Percentiles rank a stretch among this genome's conserved stretches.
Evolutionary conservation across 2,329 filamentous ascomycete species (phyloP).

Genomic region (Teratosphaeria destructans): DNA sequence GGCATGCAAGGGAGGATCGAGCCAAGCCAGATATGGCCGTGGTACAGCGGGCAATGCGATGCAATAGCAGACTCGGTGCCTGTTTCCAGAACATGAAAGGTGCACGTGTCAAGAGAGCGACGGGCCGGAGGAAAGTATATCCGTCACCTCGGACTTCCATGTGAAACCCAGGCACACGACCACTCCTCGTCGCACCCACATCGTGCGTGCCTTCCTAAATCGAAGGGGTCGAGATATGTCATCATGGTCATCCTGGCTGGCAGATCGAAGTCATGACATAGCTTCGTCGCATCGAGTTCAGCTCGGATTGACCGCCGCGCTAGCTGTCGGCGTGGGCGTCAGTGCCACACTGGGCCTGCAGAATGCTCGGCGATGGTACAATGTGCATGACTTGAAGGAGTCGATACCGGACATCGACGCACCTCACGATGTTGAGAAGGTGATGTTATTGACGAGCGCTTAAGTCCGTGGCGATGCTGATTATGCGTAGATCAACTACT

Average conservation of each 20-base stretch:
- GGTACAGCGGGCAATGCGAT: neutral
- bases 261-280: constrained; percentile 22
- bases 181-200: neutral
- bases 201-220: neutral
- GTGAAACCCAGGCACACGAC: neutral
- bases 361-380: constrained; percentile 43
- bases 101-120: neutral
- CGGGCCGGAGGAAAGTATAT: neutral
- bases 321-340: constrained; percentile 39
- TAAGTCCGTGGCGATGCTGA: constrained; percentile 25
- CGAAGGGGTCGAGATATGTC: constrained; percentile 26
- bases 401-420: constrained; percentile 49
- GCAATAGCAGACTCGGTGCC: neutral
- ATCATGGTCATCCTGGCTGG: constrained; percentile 38
- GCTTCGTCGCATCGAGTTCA: constrained; percentile 44
- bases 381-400: constrained; percentile 48
- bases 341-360: constrained; percentile 49
- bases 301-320: constrained; percentile 59
- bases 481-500: constrained; percentile 46
- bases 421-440: constrained; percentile 39
- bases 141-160: neutral
- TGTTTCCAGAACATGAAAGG: neutral
- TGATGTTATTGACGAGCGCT: neutral
- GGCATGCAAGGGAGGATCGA: constrained; percentile 1
- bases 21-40: neutral